A percentile compares a stretch with the other conserved stretches of the same genome.
Conservation (phyloP, 2,329 filamentous ascomycete species). For the Neoascochyta sp. region DNA sequence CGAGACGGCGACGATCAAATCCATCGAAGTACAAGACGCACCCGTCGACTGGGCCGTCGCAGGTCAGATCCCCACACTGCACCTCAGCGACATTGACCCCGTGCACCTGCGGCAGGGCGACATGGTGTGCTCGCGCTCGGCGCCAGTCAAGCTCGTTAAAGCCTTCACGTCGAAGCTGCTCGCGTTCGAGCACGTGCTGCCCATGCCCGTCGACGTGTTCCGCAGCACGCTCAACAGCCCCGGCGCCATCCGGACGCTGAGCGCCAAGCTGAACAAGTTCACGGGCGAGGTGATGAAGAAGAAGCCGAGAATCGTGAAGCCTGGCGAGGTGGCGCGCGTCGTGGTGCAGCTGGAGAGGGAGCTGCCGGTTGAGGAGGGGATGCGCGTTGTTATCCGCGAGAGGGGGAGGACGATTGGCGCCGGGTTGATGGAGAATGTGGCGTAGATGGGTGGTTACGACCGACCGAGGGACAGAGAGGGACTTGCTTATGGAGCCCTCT, state of each 20-base stretch:
- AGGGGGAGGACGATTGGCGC: constrained; percentile 83
- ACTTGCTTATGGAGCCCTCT: no score
- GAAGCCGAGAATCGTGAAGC: constrained; percentile 78
- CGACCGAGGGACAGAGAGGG: no score
- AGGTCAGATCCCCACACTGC: constrained; percentile 82
- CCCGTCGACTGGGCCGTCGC: constrained; percentile 84
- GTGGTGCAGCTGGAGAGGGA: constrained; percentile 68
- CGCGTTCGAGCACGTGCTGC: constrained; percentile 84
- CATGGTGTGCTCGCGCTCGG: constrained; percentile 69
- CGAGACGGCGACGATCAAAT: constrained; percentile 77
- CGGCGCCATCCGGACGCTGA: constrained; percentile 68
- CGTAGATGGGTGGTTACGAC: no score
- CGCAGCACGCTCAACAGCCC: constrained; percentile 76
- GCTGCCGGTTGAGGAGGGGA: constrained; percentile 75
- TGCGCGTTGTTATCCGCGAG: constrained; percentile 74
- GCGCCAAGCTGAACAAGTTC: constrained; percentile 73
- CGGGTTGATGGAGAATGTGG: constrained; percentile 66
- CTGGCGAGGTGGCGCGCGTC: constrained; percentile 72
- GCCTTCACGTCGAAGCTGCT: constrained; percentile 79
- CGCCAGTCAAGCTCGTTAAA: constrained; percentile 67
- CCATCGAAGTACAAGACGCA: constrained; percentile 71
- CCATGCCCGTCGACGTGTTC: constrained; percentile 86
- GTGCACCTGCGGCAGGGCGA: constrained; percentile 76
- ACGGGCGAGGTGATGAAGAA: constrained; percentile 75
- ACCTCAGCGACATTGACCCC: constrained; percentile 79